These are phyloP conservation scores for Mycena capillaripes DNA, from an alignment of 768 basidiomycete species.

Conservation along the genomic window DNA sequence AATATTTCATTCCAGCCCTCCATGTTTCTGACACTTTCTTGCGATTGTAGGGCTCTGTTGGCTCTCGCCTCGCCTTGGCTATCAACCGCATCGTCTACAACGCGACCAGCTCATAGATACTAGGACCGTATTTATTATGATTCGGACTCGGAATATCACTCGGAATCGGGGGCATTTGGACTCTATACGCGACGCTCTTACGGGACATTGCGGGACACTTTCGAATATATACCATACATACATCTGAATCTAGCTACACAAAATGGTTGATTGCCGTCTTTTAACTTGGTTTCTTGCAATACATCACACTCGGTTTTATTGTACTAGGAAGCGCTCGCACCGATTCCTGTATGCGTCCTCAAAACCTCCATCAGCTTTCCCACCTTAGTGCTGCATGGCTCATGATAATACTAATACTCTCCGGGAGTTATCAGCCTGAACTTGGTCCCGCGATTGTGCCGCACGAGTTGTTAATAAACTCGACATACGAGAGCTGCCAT, in stretches of 20 bases:
- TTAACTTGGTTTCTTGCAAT: background rate
- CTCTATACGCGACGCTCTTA: too few species aligned
- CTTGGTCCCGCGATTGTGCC: conserved; percentile 90
- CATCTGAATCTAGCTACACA: too few species aligned
- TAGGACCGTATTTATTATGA: too few species aligned
- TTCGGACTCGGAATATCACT: too few species aligned
- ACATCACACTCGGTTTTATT: background rate
- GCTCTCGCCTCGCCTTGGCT: conserved; percentile 36
- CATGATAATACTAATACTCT: conserved; percentile 90
- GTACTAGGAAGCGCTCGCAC: conserved; percentile 45
- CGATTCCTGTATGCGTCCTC: conserved; percentile 76
- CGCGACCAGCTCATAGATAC: conserved; percentile 7
- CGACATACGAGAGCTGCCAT: conserved; percentile 96
- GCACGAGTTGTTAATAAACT: conserved; percentile 93
- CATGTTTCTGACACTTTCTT: too few species aligned
- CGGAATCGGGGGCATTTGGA: too few species aligned
- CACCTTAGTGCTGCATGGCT: conserved; percentile 85
- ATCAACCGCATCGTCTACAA: conserved; percentile 32
- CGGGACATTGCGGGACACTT: too few species aligned
- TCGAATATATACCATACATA: too few species aligned
- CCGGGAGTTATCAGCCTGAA: conserved; percentile 89
- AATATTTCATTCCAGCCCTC: background rate
- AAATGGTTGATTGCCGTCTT: background rate
- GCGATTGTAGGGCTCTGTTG: conserved; percentile 46
- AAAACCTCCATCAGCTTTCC: conserved; percentile 73